phyloP scores from a whole-genome alignment of 768 basidiomycete species.

The Collybia sordida region DNA sequence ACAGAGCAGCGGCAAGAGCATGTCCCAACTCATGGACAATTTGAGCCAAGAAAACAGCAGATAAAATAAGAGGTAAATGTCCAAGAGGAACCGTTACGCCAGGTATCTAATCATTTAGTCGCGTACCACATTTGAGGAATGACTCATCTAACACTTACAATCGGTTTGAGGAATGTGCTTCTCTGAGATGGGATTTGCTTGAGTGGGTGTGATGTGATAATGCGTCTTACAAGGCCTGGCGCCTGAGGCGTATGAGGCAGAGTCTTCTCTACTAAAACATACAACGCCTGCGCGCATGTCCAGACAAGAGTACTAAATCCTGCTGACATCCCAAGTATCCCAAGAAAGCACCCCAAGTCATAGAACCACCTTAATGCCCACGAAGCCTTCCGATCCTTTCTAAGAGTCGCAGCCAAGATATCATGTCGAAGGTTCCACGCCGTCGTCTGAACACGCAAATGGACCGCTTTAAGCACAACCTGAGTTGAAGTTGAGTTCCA shows the following conservation, averaged over 20 bases:
- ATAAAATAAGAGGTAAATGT: conserved; percentile 65
- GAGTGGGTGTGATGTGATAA: background rate
- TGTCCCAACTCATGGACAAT: conserved; percentile 82
- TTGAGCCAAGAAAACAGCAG: conserved; percentile 63
- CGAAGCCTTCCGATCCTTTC: conserved; percentile 25
- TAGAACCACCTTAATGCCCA: conserved; percentile 39
- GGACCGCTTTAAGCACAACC: conserved; percentile 24
- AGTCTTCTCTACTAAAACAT: conserved; percentile 8
- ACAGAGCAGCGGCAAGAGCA: conserved; percentile 75
- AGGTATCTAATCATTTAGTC: conserved; percentile 55
- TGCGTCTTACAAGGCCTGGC: conserved; percentile 6
- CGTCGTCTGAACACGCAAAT: conserved; percentile 47
- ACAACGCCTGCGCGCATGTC: conserved; percentile 23
- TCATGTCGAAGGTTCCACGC: conserved; percentile 52
- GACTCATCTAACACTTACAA: conserved; percentile 24
- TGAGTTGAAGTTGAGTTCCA: conserved; percentile 20
- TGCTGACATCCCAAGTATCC: conserved; percentile 46
- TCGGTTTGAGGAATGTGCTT: conserved; percentile 20
- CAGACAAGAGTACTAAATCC: conserved; percentile 38
- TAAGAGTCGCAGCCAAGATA: conserved; percentile 32
- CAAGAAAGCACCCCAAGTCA: conserved; percentile 45
- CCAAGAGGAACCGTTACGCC: conserved; percentile 78
- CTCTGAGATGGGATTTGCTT: background rate
- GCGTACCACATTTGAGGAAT: background rate
- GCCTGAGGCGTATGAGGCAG: background rate